Base-by-base conservation (phyloP, 306 rosid species). In the Sphenostylis stenocarpa region DNA sequence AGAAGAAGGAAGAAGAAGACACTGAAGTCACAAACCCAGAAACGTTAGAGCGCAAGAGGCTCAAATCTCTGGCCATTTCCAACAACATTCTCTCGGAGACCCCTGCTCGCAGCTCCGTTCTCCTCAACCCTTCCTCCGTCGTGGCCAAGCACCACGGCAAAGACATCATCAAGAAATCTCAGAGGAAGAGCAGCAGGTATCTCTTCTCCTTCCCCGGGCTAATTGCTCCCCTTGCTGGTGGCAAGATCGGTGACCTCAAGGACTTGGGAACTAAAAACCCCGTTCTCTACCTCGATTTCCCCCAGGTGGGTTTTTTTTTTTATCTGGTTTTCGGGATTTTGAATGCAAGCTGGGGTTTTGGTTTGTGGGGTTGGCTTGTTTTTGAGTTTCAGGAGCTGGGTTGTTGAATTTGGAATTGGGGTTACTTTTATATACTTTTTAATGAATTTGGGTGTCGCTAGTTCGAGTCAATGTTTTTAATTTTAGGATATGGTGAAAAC, bases 161-260 rank as follows among this genome's bases (percentile, higher is more conserved):
- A 77, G 98, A 94, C 61, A 89, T 94, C 73, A 73, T 92, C 63
- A 94, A 92, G 85, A 94, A 90, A 68, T 91, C 98, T 10, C 93
- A 94, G 52, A 80, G 98, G 23, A 91, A 86, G 85, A 94, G 89
- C 71, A 91, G 87, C 72, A 86, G 86, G 70, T 94, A 77, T 73
- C 96, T 94, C 55, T 94, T 94, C 90, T 90, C 98, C 11, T 89
- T 94, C 81, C 85, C 97, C 0, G 97, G 93, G 47, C 86, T 91
- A 16, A 58, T 94, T 38, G 96, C 97, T 17, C 96, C 98, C 10
- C 41, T 81, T 3, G 48, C 82, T 21, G 95, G 96, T 6, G 97
- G 98, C 15, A 91, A 90, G 85, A 88, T 94, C 80, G 98, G 98
- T 67, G 98, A 91, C 28, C 98, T 94, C 81, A 87, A 87, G 84